Evolutionary conservation across 2,329 filamentous ascomycete species (phyloP).

Genomic region (Apiospora kogelbergensis): DNA sequence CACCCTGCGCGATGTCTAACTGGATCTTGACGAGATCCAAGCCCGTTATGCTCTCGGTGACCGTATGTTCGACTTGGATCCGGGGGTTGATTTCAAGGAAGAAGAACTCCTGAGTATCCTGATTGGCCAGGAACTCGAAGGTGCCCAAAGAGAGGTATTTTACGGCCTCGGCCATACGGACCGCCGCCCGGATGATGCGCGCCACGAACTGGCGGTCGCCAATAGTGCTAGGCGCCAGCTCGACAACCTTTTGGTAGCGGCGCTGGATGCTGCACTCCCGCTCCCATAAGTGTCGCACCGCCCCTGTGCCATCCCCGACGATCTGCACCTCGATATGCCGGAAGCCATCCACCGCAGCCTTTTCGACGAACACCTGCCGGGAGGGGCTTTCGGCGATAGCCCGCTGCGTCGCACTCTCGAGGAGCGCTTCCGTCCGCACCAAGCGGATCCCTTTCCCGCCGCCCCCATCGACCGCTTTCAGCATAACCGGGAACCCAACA

Average conservation of each 20-base stretch:
- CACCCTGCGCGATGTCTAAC: slow-evolving; percentile 53
- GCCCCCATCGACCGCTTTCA: slow-evolving; percentile 65
- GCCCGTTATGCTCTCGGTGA: slow-evolving; percentile 55
- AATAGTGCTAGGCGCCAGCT: slow-evolving; percentile 55
- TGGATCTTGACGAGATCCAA: slow-evolving; percentile 57
- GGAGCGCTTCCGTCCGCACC: slow-evolving; percentile 40
- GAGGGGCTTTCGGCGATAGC: slow-evolving; percentile 60
- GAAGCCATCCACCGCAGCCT: slow-evolving; percentile 59
- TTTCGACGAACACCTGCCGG: slow-evolving; percentile 57
- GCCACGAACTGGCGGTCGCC: slow-evolving; percentile 43
- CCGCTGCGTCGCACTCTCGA: slow-evolving; percentile 46
- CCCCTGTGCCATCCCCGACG: slow-evolving; percentile 60
- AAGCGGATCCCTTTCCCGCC: slow-evolving; percentile 61
- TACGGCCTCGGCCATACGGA: slow-evolving; percentile 51
- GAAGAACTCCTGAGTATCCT: slow-evolving; percentile 47
- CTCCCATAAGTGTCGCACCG: slow-evolving; percentile 61
- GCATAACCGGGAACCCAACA: slow-evolving; percentile 44
- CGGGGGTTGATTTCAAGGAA: slow-evolving; percentile 63
- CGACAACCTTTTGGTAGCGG: slow-evolving; percentile 62
- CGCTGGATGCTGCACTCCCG: slow-evolving; percentile 68
- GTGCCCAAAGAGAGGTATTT: slow-evolving; percentile 61
- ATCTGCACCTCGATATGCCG: slow-evolving; percentile 63
- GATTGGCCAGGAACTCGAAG: slow-evolving; percentile 63
- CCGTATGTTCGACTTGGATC: slow-evolving; percentile 62
- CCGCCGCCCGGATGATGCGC: slow-evolving; percentile 51